Conservation (phyloP, 2,329 filamentous ascomycete species). For the Chalara sp. region DNA sequence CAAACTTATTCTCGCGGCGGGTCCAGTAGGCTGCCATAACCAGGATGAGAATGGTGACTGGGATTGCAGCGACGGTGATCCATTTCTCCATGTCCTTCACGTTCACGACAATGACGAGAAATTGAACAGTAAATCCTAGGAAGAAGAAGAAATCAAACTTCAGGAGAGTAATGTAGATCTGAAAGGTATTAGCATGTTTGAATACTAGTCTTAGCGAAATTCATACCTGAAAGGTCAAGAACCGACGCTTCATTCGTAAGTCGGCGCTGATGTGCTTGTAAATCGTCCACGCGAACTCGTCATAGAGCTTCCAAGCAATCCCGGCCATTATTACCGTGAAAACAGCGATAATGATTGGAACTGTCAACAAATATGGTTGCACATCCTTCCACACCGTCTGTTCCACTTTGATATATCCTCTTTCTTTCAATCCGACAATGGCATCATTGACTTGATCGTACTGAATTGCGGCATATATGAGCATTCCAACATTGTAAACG, state of each 20-base stretch:
- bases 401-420: conserved; percentile 19
- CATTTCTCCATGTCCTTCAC: conserved; percentile 68
- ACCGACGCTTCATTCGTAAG: conserved; percentile 92
- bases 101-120: conserved; percentile 81
- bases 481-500: conserved; percentile 81
- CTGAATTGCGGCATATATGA: conserved; percentile 90
- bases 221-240: conserved; percentile 87
- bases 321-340: conserved; percentile 67
- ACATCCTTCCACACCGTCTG: conserved; percentile 60
- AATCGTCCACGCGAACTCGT: conserved; percentile 98
- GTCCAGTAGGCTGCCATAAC: conserved; percentile 80
- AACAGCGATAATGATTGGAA: conserved; percentile 76
- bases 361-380: conserved; percentile 72
- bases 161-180: conserved; percentile 96
- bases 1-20: conserved; percentile 70
- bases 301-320: conserved; percentile 90
- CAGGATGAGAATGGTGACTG: conserved; percentile 84
- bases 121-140: conserved; percentile 96
- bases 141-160: conserved; percentile 99
- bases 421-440: conserved; percentile 46
- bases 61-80: conserved; percentile 83
- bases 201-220: neutral
- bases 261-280: conserved; percentile 99
- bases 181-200: conserved; percentile 7
- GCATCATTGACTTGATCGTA: conserved; percentile 82